Evolutionary conservation across 331 rosid genomes (phyloP).

Genomic region (Saraca asoca): DNA sequence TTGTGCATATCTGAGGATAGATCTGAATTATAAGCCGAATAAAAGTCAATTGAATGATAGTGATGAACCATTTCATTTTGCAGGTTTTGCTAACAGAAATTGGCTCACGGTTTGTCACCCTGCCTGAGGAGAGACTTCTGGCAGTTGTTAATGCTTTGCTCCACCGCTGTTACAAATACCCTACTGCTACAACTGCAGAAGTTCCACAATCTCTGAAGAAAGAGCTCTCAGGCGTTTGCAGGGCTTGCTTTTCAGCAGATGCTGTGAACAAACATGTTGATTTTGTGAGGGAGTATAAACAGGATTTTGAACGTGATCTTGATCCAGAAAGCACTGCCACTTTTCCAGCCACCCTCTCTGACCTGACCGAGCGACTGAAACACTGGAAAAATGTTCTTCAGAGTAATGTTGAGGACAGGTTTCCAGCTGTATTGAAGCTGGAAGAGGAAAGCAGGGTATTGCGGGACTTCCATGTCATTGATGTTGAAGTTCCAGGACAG

Average conservation of each 20-base stretch:
- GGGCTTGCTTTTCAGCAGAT: slow-evolving; percentile 98
- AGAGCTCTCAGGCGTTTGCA: slow-evolving; percentile 97
- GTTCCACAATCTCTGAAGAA: slow-evolving; percentile 99
- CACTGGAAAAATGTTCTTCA: slow-evolving; percentile 99
- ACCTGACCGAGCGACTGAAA: slow-evolving; percentile 85
- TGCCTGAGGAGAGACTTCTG: slow-evolving; percentile 98
- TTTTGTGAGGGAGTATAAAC: slow-evolving; percentile 96
- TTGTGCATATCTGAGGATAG: slow-evolving; percentile 10
- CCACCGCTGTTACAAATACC: slow-evolving; percentile 88
- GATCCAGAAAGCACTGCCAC: slow-evolving; percentile 90
- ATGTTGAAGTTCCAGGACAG: slow-evolving; percentile 93
- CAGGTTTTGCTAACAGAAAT: slow-evolving; percentile 95
- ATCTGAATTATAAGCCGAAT: slow-evolving; percentile 13
- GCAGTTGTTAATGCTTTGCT: slow-evolving; percentile 98
- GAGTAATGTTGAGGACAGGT: slow-evolving; percentile 97
- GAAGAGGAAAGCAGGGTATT: slow-evolving; percentile 98
- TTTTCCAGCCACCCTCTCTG: slow-evolving; percentile 93
- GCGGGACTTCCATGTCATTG: slow-evolving; percentile 97
- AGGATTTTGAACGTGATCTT: slow-evolving; percentile 97
- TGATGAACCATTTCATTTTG: slow-evolving; percentile 32
- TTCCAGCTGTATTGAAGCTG: slow-evolving; percentile 92
- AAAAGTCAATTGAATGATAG: slow-evolving; percentile 20
- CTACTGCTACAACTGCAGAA: slow-evolving; percentile 98
- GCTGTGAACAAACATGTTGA: slow-evolving; percentile 98
- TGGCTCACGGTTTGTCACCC: slow-evolving; percentile 96